Base-by-base conservation (phyloP, 257 asterid species). In the Nicotiana attenuata region DNA sequence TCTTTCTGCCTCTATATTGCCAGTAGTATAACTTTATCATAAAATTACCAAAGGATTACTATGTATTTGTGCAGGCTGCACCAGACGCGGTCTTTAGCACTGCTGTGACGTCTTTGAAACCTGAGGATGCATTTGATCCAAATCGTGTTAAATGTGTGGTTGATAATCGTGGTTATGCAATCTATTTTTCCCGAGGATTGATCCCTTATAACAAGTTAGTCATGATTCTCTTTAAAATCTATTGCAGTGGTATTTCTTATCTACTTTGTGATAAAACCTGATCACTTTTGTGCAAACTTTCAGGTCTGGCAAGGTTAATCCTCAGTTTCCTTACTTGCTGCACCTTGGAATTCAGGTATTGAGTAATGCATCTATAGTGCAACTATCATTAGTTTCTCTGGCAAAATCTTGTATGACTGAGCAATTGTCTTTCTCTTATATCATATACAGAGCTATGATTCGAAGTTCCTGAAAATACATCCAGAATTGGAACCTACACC, bases 11-110 rank as follows among this genome's bases (percentile, higher is more conserved):
- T 65, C 47, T 28, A 29, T 28, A 65, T 15, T 65, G 22, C 24
- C 45, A 65, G 13, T 16, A 65, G 47, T 29, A 15, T 5, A 64
- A 64, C 41, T 14, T 14, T 26, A 28, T 28, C 69, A 64, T 24
- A 63, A 63, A 13, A 64, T 14, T 41, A 41, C 50, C 50, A 53
- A 13, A 15, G 59, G 59, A 65, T 31, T 31, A 3, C 24, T 47
- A 24, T 24, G 41, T 73, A 82, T 84, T 73, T 45, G 75, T 82
- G 88, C 85, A 95, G 99, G 94, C 89, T 84, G 87, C 99, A 56
- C 98, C 98, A 10, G 97, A 95, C 84, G 97, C 96, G 24, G 97
- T 95, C 83, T 93, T 95, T 86, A 93, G 97, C 90, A 93, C 96
- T 7, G 98, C 93, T 28, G 96, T 87, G 83, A 95, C 96, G 80